Base-by-base conservation (phyloP, 495 filamentous ascomycete species). In the Mycothermus thermophilus region DNA sequence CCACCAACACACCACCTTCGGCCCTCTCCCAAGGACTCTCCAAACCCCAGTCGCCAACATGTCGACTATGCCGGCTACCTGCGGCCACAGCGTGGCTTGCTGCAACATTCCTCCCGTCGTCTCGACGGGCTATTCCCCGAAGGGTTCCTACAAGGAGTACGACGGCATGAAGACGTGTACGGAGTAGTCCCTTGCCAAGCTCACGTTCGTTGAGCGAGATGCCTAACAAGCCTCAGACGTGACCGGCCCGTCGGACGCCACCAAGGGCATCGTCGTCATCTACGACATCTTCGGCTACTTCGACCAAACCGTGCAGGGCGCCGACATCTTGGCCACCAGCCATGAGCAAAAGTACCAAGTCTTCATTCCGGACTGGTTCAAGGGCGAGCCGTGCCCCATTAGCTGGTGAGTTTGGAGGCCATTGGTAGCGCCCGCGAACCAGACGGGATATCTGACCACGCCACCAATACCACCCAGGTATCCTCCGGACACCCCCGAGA, bases 401-500 rank as follows among this genome's bases (percentile, higher is more conserved):
- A 57, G 61, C 28, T 72, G 65, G 72, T 66, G 19, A n/a, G 55
- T 40, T 25, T 25, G 6, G 11, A 25, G 22, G 6, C 22, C n/a
- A n/a, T n/a, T n/a, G n/a, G n/a, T n/a, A n/a, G n/a, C n/a, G n/a
- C n/a, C n/a, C n/a, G n/a, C n/a, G n/a, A n/a, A n/a, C n/a, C n/a
- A n/a, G n/a, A n/a, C n/a, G n/a, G n/a, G n/a, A n/a, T n/a, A n/a
- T n/a, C n/a, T n/a, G n/a, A n/a, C n/a, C n/a, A n/a, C n/a, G n/a
- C n/a, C n/a, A n/a, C n/a, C n/a, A n/a, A n/a, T n/a, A n/a, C n/a
- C n/a, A n/a, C n/a, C 2, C 17, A 53, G 63, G 64, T 83, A 79
- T 63, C 87, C 87, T 0, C 81, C 87, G 14, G 66, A 81, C 56
- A 94, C 64, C 30, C 62, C 77, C 13, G 83, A 93, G 50, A 84